Evolutionary conservation across 495 filamentous ascomycete species (phyloP), one percentile per base, ranked within the genome.

Genomic region (Podospora pseudocomata): DNA sequence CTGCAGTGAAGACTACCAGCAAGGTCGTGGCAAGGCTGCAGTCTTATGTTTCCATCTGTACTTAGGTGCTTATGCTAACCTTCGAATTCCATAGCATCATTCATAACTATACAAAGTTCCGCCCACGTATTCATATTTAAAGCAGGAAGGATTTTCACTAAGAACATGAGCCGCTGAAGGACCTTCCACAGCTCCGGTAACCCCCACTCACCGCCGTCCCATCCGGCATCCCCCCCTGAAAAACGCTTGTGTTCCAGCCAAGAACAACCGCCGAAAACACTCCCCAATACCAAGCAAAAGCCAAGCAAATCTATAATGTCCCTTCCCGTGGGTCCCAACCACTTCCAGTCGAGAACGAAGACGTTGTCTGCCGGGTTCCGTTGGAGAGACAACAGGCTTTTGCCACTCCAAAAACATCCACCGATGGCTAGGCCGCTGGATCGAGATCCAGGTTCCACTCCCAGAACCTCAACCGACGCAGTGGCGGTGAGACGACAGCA

Each of bases 221-320:
- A 13, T 5, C 19, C 56, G 56, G 5, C 13, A 4, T 20, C 27
- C 59, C 3, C 15, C 15, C 59, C 4, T 26, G 26, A 32, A 18
- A 61, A 28, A 59, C 0, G 55, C 23, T 20, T 32, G 63, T n/a
- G 27, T 57, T 57, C 57, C 39, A 53, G 68, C 68, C 68, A 69
- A 69, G 68, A 44, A 49, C 13, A 11, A 13, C 5, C 18, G n/a
- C 55, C 6, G 55, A 58, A 0, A 16, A 9, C 39, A 44, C 63
- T 34, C 32, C 57, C 65, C 68, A 70, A 70, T 66, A 55, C 68
- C 60, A 70, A 67, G 68, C 32, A 63, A 60, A 63, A 54, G 57
- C 68, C 60, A 63, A 62, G 58, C 64, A 66, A 57, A 56, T 39
- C 16, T 16, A 55, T 27, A 26, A 28, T 7, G 57, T 44, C 49